Evolutionary conservation across 2,329 filamentous ascomycete species (phyloP), one percentile per base, ranked within the genome.

Genomic region (Eutypella sp.): DNA sequence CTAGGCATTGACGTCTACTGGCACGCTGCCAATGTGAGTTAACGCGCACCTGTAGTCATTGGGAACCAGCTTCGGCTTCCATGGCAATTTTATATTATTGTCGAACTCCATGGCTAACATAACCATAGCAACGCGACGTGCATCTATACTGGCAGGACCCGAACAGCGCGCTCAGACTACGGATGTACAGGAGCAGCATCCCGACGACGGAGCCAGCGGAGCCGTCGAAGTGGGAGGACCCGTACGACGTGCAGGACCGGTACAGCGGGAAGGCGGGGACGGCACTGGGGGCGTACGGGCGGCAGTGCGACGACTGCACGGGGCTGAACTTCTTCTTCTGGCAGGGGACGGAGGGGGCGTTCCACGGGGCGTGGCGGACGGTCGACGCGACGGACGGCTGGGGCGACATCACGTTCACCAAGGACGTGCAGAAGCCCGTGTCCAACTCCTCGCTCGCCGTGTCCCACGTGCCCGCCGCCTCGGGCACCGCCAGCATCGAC

Each of bases 121-220:
- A 16, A 24, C 9, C 20, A 24, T 20, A 42, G 41, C 4, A 0
- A 10, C 41, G 41, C 3, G 33, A 42, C 9, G 33, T 36, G 5
- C 41, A 42, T 18, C 41, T 42, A 5, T 42, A 42, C 41, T 42
- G 41, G 41, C 29, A 34, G 29, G 23, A 27, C 20, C 29, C 41
- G 9, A 22, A 42, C 19, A 36, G 25, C 18, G 13, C 23, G 13
- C 20, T 42, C 19, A 20, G 23, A 20, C 22, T 29, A 3, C 13
- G 16, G 7, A 4, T 36, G 36, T 39, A 39, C 29, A 31, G 22
- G 13, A 19, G 18, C 11, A 42, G 36, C 29, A 18, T 42, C 4
- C n/a, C 24, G 6, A 42, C 41, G 18, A 34, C 19, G 20, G 18
- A 16, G 13, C 24, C 4, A 20, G 15, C 24, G 5, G 41, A 23